Evolutionary conservation across 148 eudicot species (phyloP).

Genomic region (Persicaria maculosa): DNA sequence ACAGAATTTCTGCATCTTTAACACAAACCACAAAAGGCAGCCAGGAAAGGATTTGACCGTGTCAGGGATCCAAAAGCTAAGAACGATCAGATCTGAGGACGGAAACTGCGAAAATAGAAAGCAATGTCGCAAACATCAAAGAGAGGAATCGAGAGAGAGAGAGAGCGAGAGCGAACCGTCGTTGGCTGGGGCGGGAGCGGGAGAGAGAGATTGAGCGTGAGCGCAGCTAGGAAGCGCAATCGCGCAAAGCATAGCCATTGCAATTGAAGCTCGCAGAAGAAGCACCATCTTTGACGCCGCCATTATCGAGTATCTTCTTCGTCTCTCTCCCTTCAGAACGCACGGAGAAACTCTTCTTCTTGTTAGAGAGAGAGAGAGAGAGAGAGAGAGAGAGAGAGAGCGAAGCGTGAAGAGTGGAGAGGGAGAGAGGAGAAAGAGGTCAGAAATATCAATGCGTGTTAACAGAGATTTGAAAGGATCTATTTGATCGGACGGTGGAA

Average conservation of each 20-base stretch:
- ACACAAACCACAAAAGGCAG: background rate
- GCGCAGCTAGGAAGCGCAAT: background rate
- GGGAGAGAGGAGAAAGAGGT: background rate
- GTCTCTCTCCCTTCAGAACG: background rate
- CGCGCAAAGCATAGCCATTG: background rate
- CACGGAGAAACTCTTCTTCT: background rate
- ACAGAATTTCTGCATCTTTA: background rate
- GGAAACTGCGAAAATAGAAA: background rate
- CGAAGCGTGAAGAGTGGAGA: background rate
- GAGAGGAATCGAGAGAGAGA: background rate
- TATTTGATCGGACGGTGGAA: constrained; percentile 1
- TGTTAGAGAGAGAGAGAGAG: background rate
- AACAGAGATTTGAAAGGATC: background rate
- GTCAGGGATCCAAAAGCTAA: background rate
- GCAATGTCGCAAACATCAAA: background rate
- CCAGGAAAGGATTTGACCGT: background rate
- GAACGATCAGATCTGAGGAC: background rate
- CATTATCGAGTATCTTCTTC: background rate
- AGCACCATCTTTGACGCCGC: background rate
- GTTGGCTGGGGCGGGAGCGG: constrained; percentile 8
- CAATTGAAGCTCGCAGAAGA: background rate
- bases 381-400: background rate
- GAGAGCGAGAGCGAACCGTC: background rate
- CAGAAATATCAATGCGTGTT: background rate
- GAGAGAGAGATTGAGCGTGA: constrained; percentile 3